A percentile compares a stretch with the other conserved stretches of the same genome.
Conservation (phyloP, 2,329 filamentous ascomycete genomes). For the Helicocarpus griseus region DNA sequence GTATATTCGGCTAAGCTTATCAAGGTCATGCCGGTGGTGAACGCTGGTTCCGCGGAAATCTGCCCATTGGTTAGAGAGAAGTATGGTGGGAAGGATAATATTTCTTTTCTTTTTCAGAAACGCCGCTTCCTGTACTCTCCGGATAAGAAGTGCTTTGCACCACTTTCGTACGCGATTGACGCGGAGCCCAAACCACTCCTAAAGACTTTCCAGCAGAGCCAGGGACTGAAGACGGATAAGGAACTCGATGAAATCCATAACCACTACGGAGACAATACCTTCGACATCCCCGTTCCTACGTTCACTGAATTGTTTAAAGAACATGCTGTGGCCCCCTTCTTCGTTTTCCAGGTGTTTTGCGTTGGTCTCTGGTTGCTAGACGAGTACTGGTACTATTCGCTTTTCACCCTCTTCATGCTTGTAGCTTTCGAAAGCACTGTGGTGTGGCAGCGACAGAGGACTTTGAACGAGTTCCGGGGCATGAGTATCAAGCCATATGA, state of each 20-base stretch:
- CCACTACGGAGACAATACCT: conserved; percentile 91
- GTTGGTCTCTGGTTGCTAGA: conserved; percentile 97
- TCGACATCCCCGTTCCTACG: conserved; percentile 93
- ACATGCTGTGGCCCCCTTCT: conserved; percentile 96
- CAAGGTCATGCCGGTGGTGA: conserved; percentile 83
- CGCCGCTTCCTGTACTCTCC: conserved; percentile 81
- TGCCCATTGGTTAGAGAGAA: conserved; percentile 70
- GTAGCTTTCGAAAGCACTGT: conserved; percentile 97
- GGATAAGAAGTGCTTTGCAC: conserved; percentile 64
- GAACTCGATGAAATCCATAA: conserved; percentile 74
- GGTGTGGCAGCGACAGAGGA: conserved; percentile 96
- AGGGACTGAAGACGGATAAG: conserved; percentile 62
- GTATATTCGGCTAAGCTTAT: conserved; percentile 72
- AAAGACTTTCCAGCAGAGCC: conserved; percentile 66
- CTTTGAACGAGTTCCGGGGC: conserved; percentile 88
- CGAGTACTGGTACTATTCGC: conserved; percentile 99
- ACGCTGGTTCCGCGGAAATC: conserved; percentile 83
- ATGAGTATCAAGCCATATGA: conserved; percentile 99
- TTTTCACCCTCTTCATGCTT: conserved; percentile 98
- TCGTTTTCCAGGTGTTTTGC: conserved; percentile 98
- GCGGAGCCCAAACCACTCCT: conserved; percentile 71
- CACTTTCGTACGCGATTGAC: conserved; percentile 76
- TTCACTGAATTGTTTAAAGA: conserved; percentile 96
- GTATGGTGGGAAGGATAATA: conserved; percentile 61
- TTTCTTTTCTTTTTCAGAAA: conserved; percentile 96